Conservation (phyloP, 768 basidiomycete species). For the Lactifluus echinatus region DNA sequence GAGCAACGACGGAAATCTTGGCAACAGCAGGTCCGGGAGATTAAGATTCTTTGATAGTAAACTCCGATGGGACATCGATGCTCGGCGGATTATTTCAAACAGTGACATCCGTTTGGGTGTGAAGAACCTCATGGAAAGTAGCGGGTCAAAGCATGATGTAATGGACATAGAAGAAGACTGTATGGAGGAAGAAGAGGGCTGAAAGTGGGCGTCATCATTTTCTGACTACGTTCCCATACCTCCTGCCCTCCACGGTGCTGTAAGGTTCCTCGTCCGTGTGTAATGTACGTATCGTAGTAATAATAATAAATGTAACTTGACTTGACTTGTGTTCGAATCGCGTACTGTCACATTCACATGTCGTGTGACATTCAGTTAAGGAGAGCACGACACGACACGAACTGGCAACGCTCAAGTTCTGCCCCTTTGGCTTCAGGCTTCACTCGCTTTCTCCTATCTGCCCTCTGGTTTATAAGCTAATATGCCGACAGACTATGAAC, state of each 20-base stretch:
- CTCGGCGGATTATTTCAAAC: conserved; percentile 10
- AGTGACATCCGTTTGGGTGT: conserved; percentile 17
- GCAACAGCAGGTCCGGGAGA: conserved; percentile 10
- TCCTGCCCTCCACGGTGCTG: not conserved
- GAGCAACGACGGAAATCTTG: conserved; percentile 26
- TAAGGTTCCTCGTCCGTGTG: no score
- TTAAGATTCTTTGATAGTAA: conserved; percentile 18
- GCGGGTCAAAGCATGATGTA: conserved; percentile 13
- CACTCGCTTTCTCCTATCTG: no score
- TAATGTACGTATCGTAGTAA: no score
- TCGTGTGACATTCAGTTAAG: not conserved
- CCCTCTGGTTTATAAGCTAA: not conserved
- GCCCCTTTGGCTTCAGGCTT: not conserved
- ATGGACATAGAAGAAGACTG: conserved; percentile 19
- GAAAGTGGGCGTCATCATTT: not conserved
- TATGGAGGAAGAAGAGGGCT: conserved; percentile 17
- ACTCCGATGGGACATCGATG: conserved; percentile 19
- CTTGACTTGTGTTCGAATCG: not conserved
- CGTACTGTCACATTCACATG: conserved; percentile 15
- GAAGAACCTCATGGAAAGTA: conserved; percentile 19
- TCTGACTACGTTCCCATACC: not conserved
- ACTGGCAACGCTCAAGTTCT: not conserved
- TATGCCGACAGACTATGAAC: conserved; percentile 18
- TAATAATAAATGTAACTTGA: not conserved
- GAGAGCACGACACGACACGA: no score